phyloP scores from a whole-genome alignment of 1,139 yeast species.

The Suhomyces bolitotheri region DNA sequence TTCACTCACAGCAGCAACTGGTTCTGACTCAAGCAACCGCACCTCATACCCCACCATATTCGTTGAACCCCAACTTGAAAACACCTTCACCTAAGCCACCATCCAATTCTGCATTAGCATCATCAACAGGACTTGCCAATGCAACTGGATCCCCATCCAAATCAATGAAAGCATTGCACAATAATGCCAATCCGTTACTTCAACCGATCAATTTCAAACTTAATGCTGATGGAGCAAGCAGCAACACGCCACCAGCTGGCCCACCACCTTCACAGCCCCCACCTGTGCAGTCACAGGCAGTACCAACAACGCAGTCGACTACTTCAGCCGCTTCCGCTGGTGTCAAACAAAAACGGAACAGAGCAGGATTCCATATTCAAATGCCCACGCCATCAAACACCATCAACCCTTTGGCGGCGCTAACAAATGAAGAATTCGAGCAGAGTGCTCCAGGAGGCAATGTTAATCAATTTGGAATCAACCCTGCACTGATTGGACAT shows the following conservation, averaged over 20 bases:
- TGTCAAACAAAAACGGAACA: slow-evolving; percentile 24
- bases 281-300: neutral
- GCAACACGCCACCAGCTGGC: neutral
- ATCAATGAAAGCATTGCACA: slow-evolving; percentile 55
- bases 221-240: neutral
- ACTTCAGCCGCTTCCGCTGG: slow-evolving; percentile 2
- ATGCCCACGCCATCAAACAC: slow-evolving; percentile 50
- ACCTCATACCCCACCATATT: slow-evolving; percentile 44
- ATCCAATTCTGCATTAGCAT: slow-evolving; percentile 23
- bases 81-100: slow-evolving; percentile 47
- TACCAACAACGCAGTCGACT: slow-evolving; percentile 2
- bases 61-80: slow-evolving; percentile 20
- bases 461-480: slow-evolving; percentile 66
- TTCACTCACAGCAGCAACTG: slow-evolving; percentile 4
- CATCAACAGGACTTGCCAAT: slow-evolving; percentile 18
- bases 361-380: slow-evolving; percentile 47
- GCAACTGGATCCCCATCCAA: slow-evolving; percentile 47
- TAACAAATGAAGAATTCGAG: slow-evolving; percentile 33
- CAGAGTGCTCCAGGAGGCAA: slow-evolving; percentile 29
- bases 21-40: slow-evolving; percentile 10
- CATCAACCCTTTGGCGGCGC: slow-evolving; percentile 35
- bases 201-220: slow-evolving; percentile 60
- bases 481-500: slow-evolving; percentile 50
- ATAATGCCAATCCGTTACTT: slow-evolving; percentile 48
- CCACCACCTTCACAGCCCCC: slow-evolving; percentile 1